Percentiles rank a stretch among this genome's conserved stretches.
Evolutionary conservation across 352 stramenopile genomes (phyloP).

Genomic region (Globisporangium okanoganense): DNA sequence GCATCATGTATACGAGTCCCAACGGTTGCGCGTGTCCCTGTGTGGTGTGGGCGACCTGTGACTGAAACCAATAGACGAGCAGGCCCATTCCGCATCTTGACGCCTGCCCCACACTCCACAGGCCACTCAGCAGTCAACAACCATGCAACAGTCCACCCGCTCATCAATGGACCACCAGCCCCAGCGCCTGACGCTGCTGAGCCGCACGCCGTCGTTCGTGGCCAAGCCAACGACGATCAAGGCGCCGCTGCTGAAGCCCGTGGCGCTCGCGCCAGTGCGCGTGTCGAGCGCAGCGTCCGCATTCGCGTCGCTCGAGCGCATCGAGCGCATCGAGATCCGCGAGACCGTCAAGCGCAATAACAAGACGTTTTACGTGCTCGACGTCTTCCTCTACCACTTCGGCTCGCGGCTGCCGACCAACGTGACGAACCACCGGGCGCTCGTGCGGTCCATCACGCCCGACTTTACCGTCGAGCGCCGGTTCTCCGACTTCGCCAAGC

Average conservation of each 20-base stretch:
- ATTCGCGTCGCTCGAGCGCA: constrained; percentile 43
- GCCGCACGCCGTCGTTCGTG: not conserved
- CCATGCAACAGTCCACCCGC: no score
- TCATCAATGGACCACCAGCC: no score
- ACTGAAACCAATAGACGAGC: no score
- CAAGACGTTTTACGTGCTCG: constrained; percentile 51
- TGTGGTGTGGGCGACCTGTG: no score
- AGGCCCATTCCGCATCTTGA: no score
- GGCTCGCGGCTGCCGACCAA: constrained; percentile 44
- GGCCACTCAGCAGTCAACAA: no score
- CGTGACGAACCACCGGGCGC: constrained; percentile 32
- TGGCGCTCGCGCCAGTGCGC: constrained; percentile 32
- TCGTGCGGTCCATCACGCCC: constrained; percentile 22
- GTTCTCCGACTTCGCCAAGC: constrained; percentile 57
- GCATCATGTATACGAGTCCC: no score
- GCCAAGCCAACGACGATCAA: not conserved
- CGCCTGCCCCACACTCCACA: no score
- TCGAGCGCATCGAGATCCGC: constrained; percentile 53
- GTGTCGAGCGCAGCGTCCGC: constrained; percentile 26
- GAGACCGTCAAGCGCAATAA: constrained; percentile 33
- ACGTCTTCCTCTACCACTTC: constrained; percentile 51
- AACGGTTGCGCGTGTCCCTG: no score
- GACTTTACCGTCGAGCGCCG: constrained; percentile 56
- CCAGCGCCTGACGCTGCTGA: no score
- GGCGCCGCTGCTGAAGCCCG: no score